A percentile compares a stretch with the other conserved stretches of the same genome.
Evolutionary conservation across 495 filamentous ascomycete species (phyloP).

Genomic region (Podospora didyma): DNA sequence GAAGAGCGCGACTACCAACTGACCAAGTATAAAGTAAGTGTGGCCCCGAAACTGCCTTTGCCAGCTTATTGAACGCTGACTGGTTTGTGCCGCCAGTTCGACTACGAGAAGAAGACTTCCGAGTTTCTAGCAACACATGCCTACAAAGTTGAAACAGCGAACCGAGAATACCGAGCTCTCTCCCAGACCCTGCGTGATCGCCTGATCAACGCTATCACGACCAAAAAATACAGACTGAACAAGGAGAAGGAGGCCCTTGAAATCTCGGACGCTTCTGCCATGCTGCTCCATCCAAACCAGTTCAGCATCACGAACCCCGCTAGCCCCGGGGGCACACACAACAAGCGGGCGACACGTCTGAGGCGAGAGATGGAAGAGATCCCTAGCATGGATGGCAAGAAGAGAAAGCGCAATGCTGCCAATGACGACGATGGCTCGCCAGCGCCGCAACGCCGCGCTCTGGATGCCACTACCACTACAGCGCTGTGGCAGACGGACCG

Average conservation of each 20-base stretch:
- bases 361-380: conserved; percentile 78
- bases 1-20: conserved; percentile 79
- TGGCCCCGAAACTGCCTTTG: neutral
- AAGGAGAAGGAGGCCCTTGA: conserved; percentile 87
- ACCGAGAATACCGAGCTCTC: conserved; percentile 76
- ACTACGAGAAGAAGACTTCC: conserved; percentile 50
- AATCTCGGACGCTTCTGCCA: conserved; percentile 80
- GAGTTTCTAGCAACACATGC: conserved; percentile 50
- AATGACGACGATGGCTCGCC: conserved; percentile 73
- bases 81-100: conserved; percentile 32
- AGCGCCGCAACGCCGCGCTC: conserved; percentile 47
- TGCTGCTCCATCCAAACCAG: conserved; percentile 88
- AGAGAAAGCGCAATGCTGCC: conserved; percentile 75
- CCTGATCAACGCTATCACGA: conserved; percentile 69
- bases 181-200: conserved; percentile 77
- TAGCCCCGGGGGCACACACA: conserved; percentile 75
- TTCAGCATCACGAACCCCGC: conserved; percentile 78
- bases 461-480: conserved; percentile 46
- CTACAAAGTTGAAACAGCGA: conserved; percentile 69
- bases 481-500: conserved; percentile 51
- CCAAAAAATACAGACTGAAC: conserved; percentile 70
- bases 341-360: conserved; percentile 76
- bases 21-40: conserved; percentile 70
- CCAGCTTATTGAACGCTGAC: conserved; percentile 14
- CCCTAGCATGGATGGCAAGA: conserved; percentile 61